phyloP scores from a whole-genome alignment of 106 monocot species.

The Acorus calamus region DNA sequence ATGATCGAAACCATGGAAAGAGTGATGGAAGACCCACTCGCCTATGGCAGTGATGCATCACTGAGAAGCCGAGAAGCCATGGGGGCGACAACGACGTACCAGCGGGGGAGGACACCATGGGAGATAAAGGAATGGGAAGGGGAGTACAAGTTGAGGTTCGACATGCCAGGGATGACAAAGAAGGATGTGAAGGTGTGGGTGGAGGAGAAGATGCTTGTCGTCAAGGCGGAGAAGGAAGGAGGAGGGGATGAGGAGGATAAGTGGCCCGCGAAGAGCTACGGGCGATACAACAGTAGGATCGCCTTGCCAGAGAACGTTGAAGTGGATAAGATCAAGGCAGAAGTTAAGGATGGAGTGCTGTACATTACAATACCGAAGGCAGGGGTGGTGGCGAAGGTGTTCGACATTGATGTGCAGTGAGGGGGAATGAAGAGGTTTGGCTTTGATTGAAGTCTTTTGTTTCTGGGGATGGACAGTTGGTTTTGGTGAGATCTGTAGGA shows the following conservation, averaged over 20 bases:
- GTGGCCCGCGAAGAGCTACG: slow-evolving; percentile 34
- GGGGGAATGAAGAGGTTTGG: neutral
- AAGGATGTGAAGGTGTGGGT: slow-evolving; percentile 46
- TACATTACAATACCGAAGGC: slow-evolving; percentile 43
- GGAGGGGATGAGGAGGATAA: slow-evolving; percentile 12
- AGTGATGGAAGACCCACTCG: slow-evolving; percentile 39
- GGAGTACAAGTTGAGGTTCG: slow-evolving; percentile 58
- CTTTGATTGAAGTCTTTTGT: too few relatives aligned
- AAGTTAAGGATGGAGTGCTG: slow-evolving; percentile 62
- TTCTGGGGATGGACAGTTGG: too few relatives aligned
- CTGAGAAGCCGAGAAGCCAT: slow-evolving; percentile 1
- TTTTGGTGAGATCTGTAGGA: too few relatives aligned
- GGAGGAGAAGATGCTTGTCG: slow-evolving; percentile 47
- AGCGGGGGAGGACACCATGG: slow-evolving; percentile 59
- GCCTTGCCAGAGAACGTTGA: slow-evolving; percentile 45
- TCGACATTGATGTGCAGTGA: slow-evolving; percentile 42
- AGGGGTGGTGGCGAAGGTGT: slow-evolving; percentile 11
- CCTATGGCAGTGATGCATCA: slow-evolving; percentile 1
- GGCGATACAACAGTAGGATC: slow-evolving; percentile 43
- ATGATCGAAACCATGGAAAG: slow-evolving; percentile 74
- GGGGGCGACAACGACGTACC: neutral
- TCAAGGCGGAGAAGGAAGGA: slow-evolving; percentile 47
- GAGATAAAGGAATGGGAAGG: slow-evolving; percentile 45
- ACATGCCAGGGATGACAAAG: slow-evolving; percentile 61
- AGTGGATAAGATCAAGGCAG: slow-evolving; percentile 42